Base-by-base conservation (phyloP, 2,329 filamentous ascomycete species). In the Allantophomopsis lycopodina region DNA sequence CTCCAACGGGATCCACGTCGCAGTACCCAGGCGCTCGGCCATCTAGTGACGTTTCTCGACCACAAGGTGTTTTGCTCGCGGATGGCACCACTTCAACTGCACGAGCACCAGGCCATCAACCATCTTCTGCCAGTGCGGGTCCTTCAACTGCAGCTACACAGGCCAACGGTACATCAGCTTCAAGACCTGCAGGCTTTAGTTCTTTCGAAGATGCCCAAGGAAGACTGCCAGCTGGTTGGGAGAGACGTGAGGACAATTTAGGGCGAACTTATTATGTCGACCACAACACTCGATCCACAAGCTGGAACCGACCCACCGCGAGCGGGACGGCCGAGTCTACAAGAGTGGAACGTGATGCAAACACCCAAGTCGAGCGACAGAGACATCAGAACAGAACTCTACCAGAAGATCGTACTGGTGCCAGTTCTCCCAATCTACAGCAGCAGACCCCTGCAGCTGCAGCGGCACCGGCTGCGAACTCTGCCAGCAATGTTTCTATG, bases 231-330 rank as follows among this genome's bases (percentile, higher is more conserved):
- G 79, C 83, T 38, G 91, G 91, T 28, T 98, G 91, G 89, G 91
- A 98, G 63, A 79, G 91, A 41, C 77, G 91, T 41, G 89, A 96
- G 60, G 91, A 98, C 58, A 91, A 95, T 50, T 62, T 96, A 34
- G 89, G 91, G 39, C 76, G 91, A 53, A 96, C 89, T 16, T 98
- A 98, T 58, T 98, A 96, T 57, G 91, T 98, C 39, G 91, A 98
- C 55, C 91, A 96, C 59, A 96, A 96, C 59, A 94, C 88, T 6
- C 73, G 91, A 52, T 89, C 91, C 40, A 98, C 91, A 1, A 96
- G 89, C 50, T 98, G 91, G 91, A 89, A 84, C 50, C 72, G 91
- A 43, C 91, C 91, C 7, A 83, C 85, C n/a, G 71, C 73, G 32
- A 79, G 79, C 44, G 82, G 80, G 52, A 88, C 80, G 44, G 78